These are phyloP conservation scores for Ceratobasidium sp. DNA, from an alignment of 1,284 basidiomycete genomes.

Conservation along the genomic window DNA sequence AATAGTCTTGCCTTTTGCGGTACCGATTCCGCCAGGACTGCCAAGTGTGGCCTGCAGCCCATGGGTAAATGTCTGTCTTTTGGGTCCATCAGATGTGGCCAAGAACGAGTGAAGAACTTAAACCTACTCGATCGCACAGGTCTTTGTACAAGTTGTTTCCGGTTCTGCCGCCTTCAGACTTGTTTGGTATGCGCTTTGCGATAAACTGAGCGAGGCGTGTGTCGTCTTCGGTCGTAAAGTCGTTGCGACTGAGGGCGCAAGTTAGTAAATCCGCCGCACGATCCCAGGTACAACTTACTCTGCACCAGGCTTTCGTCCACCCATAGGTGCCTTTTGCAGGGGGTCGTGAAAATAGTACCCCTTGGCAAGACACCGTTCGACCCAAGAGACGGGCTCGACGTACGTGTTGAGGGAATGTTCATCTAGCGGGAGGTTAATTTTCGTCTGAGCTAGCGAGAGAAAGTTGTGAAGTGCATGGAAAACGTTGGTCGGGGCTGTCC, in stretches of 20 bases:
- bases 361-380: conserved; percentile 80
- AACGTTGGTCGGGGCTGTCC: conserved; percentile 4
- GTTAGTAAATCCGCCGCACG: not conserved
- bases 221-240: conserved; percentile 80
- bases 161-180: conserved; percentile 79
- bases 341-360: conserved; percentile 73
- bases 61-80: conserved; percentile 73
- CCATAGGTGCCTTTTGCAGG: conserved; percentile 81
- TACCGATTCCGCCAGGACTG: conserved; percentile 88
- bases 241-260: conserved; percentile 67
- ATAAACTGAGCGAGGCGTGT: conserved; percentile 78
- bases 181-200: conserved; percentile 80
- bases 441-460: not conserved
- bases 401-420: conserved; percentile 66
- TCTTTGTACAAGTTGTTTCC: conserved; percentile 82
- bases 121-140: conserved; percentile 66
- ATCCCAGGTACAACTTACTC: conserved; percentile 62
- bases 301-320: conserved; percentile 80
- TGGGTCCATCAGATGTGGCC: conserved; percentile 33
- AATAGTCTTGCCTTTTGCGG: conserved; percentile 77
- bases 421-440: conserved; percentile 12
- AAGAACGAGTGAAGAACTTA: not conserved
- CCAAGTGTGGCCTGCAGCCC: conserved; percentile 86
- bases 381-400: conserved; percentile 82
- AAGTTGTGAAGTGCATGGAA: conserved; percentile 3